These are phyloP conservation scores for Chlorencoelia australis DNA, from an alignment of 2,329 filamentous ascomycete genomes.

Conservation along the genomic window DNA sequence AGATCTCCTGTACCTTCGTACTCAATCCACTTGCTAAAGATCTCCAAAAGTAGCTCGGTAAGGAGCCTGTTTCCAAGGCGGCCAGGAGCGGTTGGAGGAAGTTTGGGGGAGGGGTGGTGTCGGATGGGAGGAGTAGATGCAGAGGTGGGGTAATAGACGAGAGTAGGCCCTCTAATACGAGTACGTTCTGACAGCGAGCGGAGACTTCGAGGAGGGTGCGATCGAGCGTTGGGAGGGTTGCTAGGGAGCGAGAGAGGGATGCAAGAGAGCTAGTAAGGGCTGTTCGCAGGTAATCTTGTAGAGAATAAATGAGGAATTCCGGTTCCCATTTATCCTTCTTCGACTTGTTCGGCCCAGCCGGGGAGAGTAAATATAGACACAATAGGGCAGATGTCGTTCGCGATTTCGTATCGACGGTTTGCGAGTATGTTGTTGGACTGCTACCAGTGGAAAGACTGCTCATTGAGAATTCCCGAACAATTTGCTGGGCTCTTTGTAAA, in stretches of 20 bases:
- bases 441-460: slow-evolving; percentile 40
- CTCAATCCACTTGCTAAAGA: slow-evolving; percentile 71
- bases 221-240: slow-evolving; percentile 72
- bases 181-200: slow-evolving; percentile 77
- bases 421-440: slow-evolving; percentile 45
- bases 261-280: slow-evolving; percentile 71
- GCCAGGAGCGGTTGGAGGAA: slow-evolving; percentile 65
- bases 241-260: slow-evolving; percentile 63
- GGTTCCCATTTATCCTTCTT: slow-evolving; percentile 44
- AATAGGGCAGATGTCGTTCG: slow-evolving; percentile 64
- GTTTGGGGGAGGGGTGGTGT: slow-evolving; percentile 26
- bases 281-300: slow-evolving; percentile 76
- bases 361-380: slow-evolving; percentile 74
- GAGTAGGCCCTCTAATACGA: slow-evolving; percentile 76
- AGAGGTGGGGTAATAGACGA: slow-evolving; percentile 53
- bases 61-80: slow-evolving; percentile 75
- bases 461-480: slow-evolving; percentile 76
- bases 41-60: slow-evolving; percentile 90
- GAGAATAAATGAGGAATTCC: slow-evolving; percentile 59
- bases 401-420: slow-evolving; percentile 64
- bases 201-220: slow-evolving; percentile 73
- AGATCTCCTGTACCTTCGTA: slow-evolving; percentile 71
- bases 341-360: slow-evolving; percentile 40
- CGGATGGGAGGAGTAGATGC: slow-evolving; percentile 51
- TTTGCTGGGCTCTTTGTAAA: slow-evolving; percentile 64